phyloP scores from a whole-genome alignment of 1,139 yeast genomes.

The Hemisphaericaspora lyxosophila region DNA sequence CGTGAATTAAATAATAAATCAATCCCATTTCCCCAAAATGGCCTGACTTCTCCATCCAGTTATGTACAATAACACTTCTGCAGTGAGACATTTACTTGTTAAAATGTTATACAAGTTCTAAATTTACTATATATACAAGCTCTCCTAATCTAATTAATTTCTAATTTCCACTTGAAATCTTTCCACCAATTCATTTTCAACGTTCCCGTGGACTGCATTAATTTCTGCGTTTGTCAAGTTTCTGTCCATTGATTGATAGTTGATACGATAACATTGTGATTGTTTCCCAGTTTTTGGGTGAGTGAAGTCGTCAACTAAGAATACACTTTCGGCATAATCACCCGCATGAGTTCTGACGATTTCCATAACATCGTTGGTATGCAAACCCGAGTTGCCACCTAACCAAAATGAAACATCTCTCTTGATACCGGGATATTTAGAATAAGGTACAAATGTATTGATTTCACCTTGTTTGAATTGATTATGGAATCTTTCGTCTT shows the following conservation, averaged over 20 bases:
- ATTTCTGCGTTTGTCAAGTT: slow-evolving; percentile 81
- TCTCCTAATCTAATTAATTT: slow-evolving; percentile 1
- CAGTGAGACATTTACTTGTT: too few species aligned
- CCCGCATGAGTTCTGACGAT: slow-evolving; percentile 82
- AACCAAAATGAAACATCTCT: slow-evolving; percentile 95
- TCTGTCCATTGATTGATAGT: slow-evolving; percentile 95
- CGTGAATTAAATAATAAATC: too few species aligned
- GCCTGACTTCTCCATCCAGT: too few species aligned
- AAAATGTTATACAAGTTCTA: too few species aligned
- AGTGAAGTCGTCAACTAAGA: slow-evolving; percentile 72
- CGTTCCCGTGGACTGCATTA: slow-evolving; percentile 64
- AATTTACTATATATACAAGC: not conserved
- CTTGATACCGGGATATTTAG: slow-evolving; percentile 83
- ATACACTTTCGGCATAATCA: slow-evolving; percentile 85
- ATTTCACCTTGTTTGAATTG: slow-evolving; percentile 73
- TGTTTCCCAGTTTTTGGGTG: slow-evolving; percentile 79
- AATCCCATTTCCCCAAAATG: too few species aligned
- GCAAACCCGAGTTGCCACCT: slow-evolving; percentile 50
- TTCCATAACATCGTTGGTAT: slow-evolving; percentile 93
- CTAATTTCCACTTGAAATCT: slow-evolving; percentile 64
- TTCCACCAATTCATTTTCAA: slow-evolving; percentile 53
- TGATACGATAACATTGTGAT: slow-evolving; percentile 85
- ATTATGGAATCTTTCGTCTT: slow-evolving; percentile 69
- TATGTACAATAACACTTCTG: too few species aligned
- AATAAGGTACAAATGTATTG: slow-evolving; percentile 78